A percentile compares a stretch with the other conserved stretches of the same genome.
These are phyloP conservation scores for Dendrobium nobile DNA, from an alignment of 106 monocot genomes.

Conservation along the genomic window DNA sequence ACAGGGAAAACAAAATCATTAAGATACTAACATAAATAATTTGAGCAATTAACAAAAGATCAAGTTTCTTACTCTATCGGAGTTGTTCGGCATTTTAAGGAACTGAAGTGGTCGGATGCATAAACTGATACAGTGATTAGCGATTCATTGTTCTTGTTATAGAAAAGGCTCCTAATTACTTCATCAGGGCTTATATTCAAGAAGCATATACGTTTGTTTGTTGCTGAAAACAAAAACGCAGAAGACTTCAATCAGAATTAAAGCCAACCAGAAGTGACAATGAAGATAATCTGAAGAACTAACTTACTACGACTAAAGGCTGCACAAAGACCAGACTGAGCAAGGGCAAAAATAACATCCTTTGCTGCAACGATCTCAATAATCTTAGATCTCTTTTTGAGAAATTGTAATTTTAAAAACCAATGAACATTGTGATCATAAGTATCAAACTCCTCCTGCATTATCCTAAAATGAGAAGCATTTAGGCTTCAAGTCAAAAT, in stretches of 20 bases:
- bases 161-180: conserved; percentile 89
- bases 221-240: conserved; percentile 45
- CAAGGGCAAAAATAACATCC: conserved; percentile 78
- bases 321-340: conserved; percentile 77
- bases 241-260: neutral
- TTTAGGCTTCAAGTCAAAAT: too few species aligned
- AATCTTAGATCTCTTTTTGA: conserved; percentile 82
- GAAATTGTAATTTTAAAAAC: conserved; percentile 64
- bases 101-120: conserved; percentile 84
- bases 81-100: conserved; percentile 84
- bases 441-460: conserved; percentile 91
- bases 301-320: conserved; percentile 67
- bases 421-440: conserved; percentile 75
- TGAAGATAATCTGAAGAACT: neutral
- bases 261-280: neutral
- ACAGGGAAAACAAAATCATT: too few species aligned
- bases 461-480: neutral
- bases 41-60: neutral
- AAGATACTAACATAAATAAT: neutral
- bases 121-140: conserved; percentile 92
- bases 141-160: conserved; percentile 90
- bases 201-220: conserved; percentile 80
- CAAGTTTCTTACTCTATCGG: conserved; percentile 74
- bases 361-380: conserved; percentile 87
- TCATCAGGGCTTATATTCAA: conserved; percentile 83